phyloP scores from a whole-genome alignment of 2,329 filamentous ascomycete species.

The Bipolaris oryzae region DNA sequence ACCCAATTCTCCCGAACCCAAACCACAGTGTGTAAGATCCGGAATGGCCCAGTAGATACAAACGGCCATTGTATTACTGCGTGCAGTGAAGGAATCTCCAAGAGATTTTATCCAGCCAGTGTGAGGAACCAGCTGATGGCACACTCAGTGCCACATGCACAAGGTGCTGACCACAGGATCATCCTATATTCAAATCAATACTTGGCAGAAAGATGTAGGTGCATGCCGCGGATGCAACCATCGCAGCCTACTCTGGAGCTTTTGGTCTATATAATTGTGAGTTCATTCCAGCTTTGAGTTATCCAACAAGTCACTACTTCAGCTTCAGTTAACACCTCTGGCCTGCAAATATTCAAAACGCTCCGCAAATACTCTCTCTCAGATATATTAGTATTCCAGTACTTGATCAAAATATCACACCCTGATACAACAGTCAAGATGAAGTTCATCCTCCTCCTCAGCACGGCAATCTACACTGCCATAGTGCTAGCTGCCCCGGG shows the following conservation, averaged over 20 bases:
- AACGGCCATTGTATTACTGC: not conserved
- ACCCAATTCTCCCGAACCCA: not conserved
- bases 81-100: not conserved
- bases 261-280: not conserved
- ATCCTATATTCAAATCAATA: not conserved
- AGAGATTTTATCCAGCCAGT: not conserved
- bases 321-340: not conserved
- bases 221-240: not conserved
- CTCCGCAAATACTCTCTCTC: too few species aligned
- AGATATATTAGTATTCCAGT: too few species aligned
- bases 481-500: conserved; percentile 10
- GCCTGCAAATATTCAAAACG: too few species aligned
- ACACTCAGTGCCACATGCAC: not conserved
- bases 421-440: not conserved
- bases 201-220: not conserved
- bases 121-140: too few species aligned
- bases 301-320: too few species aligned
- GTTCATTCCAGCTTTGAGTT: not conserved
- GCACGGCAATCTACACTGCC: conserved; percentile 4
- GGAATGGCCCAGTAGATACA: not conserved
- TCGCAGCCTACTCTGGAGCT: not conserved
- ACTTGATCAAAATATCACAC: not conserved
- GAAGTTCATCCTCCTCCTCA: conserved; percentile 12
- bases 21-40: not conserved
- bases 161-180: not conserved